A percentile compares a stretch with the other conserved stretches of the same genome.
Evolutionary conservation across 768 basidiomycete genomes (phyloP).

Genomic region (Mycena indigotica): DNA sequence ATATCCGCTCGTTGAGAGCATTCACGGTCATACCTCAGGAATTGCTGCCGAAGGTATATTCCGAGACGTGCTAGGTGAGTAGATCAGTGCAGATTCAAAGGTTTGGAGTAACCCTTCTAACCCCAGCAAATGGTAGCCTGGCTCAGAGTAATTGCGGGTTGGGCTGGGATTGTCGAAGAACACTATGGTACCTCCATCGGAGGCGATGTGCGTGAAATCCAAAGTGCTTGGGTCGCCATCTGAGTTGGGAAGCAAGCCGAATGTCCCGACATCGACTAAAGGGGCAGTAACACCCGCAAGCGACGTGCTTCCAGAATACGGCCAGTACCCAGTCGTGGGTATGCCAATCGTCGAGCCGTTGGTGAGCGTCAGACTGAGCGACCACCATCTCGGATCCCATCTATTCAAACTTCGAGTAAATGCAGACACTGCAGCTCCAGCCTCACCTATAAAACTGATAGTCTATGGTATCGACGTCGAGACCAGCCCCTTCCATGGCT

Average conservation of each 20-base stretch:
- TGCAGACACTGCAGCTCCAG: not conserved
- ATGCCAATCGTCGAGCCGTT: conserved; percentile 32
- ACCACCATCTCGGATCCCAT: conserved; percentile 39
- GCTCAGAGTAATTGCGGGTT: conserved; percentile 32
- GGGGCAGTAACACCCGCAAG: conserved; percentile 30
- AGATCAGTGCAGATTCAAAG: not conserved
- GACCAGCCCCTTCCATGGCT: conserved; percentile 28
- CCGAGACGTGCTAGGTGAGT: conserved; percentile 25
- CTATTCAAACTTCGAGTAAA: conserved; percentile 14
- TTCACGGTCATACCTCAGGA: conserved; percentile 29
- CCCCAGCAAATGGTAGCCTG: conserved; percentile 33
- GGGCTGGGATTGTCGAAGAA: conserved; percentile 37
- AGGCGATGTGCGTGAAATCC: conserved; percentile 24
- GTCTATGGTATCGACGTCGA: conserved; percentile 28
- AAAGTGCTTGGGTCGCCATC: conserved; percentile 25
- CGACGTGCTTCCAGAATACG: conserved; percentile 32
- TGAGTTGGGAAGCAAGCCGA: conserved; percentile 24
- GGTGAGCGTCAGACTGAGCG: conserved; percentile 29
- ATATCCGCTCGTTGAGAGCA: not conserved
- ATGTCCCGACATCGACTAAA: conserved; percentile 30
- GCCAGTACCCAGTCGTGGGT: conserved; percentile 37
- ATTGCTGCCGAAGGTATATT: conserved; percentile 26
- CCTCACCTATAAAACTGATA: conserved; percentile 29
- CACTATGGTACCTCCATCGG: conserved; percentile 21
- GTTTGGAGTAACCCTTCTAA: conserved; percentile 7